Evolutionary conservation across 768 basidiomycete species (phyloP).

Genomic region (Megacollybia marginata): DNA sequence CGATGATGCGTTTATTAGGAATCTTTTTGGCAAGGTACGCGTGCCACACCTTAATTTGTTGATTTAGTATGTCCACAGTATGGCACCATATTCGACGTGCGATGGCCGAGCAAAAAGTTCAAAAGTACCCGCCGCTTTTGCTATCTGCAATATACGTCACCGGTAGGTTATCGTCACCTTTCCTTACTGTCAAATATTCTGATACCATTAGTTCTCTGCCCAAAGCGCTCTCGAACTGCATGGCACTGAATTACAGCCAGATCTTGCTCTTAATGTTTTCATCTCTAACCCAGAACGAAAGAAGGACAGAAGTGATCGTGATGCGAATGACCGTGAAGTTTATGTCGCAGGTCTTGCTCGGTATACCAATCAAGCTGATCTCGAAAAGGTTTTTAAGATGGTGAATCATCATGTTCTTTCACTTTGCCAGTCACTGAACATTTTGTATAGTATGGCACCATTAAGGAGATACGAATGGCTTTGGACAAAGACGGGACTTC

Average conservation of each 20-base stretch:
- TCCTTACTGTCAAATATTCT: neutral
- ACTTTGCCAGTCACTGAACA: neutral
- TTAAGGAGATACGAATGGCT: conserved; percentile 79
- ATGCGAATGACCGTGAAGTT: conserved; percentile 76
- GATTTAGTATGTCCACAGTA: conserved; percentile 41
- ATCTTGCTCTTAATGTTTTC: conserved; percentile 62
- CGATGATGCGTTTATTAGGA: conserved; percentile 71
- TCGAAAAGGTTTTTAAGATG: conserved; percentile 70
- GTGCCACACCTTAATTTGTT: neutral
- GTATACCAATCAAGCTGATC: conserved; percentile 68
- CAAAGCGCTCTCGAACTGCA: conserved; percentile 75
- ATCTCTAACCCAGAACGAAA: conserved; percentile 88
- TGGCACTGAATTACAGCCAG: conserved; percentile 65
- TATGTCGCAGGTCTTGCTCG: conserved; percentile 84
- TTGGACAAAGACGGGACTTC: conserved; percentile 60
- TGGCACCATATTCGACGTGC: conserved; percentile 86
- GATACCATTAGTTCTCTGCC: conserved; percentile 45
- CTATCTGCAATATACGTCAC: conserved; percentile 85
- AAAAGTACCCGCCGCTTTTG: conserved; percentile 87
- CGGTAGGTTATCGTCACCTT: conserved; percentile 42
- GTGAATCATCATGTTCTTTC: conserved; percentile 32
- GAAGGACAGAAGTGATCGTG: conserved; percentile 85
- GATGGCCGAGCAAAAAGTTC: conserved; percentile 98
- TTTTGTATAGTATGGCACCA: conserved; percentile 57
- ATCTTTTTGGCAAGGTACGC: conserved; percentile 71